Percentiles rank a stretch among this genome's conserved stretches.
Evolutionary conservation across 176 grass and related monocot species (phyloP).

Genomic region (Aegilops speltoides): DNA sequence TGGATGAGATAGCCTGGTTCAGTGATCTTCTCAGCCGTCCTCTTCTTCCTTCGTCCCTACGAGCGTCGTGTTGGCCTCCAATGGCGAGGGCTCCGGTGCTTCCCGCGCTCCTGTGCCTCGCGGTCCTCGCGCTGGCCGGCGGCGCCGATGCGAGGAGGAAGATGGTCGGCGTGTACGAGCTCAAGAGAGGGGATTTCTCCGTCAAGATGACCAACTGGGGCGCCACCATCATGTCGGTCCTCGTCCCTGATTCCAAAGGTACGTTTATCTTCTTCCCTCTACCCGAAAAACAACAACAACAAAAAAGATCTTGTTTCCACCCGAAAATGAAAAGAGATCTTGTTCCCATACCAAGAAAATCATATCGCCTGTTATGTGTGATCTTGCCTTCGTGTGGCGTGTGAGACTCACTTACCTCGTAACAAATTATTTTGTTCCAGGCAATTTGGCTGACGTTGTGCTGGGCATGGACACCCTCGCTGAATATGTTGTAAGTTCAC

Average conservation of each 20-base stretch:
- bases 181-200: constrained; percentile 73
- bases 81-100: constrained; percentile 50
- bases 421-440: constrained; percentile 27
- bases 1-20: background rate
- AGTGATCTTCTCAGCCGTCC: background rate
- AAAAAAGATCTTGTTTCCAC: background rate
- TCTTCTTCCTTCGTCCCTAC: background rate
- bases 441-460: constrained; percentile 75
- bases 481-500: constrained; percentile 71
- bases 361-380: background rate
- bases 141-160: constrained; percentile 39
- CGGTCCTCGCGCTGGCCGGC: constrained; percentile 18
- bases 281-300: background rate
- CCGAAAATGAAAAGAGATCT: background rate
- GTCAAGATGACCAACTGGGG: constrained; percentile 79
- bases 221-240: constrained; percentile 57
- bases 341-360: background rate
- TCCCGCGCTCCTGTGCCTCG: constrained; percentile 37
- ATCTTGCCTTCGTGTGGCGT: background rate
- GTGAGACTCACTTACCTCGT: background rate
- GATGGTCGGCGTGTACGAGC: constrained; percentile 59
- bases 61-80: background rate
- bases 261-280: background rate
- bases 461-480: constrained; percentile 75
- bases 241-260: constrained; percentile 81